Conservation (phyloP, 495 filamentous ascomycete species). For the Aspergillus leporis region DNA sequence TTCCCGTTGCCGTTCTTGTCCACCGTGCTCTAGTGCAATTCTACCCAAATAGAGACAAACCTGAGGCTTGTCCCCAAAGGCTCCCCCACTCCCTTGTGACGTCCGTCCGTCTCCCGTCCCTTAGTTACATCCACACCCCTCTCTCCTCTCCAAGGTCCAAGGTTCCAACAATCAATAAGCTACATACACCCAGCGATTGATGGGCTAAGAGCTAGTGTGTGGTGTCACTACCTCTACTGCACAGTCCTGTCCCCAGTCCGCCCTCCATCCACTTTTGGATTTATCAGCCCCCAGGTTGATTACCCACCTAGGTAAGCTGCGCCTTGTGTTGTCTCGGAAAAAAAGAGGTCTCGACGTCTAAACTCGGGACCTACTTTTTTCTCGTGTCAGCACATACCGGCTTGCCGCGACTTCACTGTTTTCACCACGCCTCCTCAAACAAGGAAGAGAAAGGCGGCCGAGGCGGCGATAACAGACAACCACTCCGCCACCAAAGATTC, state of each 20-base stretch:
- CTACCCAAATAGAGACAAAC: background rate
- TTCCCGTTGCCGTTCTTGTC: background rate
- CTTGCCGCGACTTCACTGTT: conserved; percentile 14
- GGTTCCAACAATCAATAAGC: conserved; percentile 14
- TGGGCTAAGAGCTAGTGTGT: conserved; percentile 13
- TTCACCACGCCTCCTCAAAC: conserved; percentile 68
- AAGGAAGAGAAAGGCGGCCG: conserved; percentile 90
- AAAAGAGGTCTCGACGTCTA: conserved; percentile 26
- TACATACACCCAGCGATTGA: conserved; percentile 10
- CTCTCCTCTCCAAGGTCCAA: background rate
- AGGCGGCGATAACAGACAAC: conserved; percentile 64
- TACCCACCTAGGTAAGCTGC: conserved; percentile 20
- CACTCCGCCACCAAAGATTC: conserved; percentile 38
- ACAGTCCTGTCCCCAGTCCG: conserved; percentile 5
- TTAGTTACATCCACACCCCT: conserved; percentile 8
- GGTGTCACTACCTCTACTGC: conserved; percentile 5
- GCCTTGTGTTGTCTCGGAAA: conserved; percentile 27
- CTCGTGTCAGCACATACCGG: conserved; percentile 22
- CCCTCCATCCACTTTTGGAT: conserved; percentile 2
- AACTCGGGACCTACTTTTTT: conserved; percentile 21
- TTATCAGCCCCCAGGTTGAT: background rate
- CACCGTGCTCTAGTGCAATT: background rate
- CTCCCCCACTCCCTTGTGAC: conserved; percentile 12
- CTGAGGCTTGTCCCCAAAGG: background rate
- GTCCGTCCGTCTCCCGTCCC: conserved; percentile 1